Percentiles rank a stretch among this genome's conserved stretches.
These are phyloP conservation scores for sorghum (Sorghum bicolor) DNA, from an alignment of 176 grass and related monocot genomes.

Conservation along the genomic window Sorghum_bicolor_NCBIv3 NC_012870.2:13918001-13918500, in stretches of 20 bases:
- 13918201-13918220: neutral
- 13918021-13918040: too few species aligned
- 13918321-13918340: neutral
- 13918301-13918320: neutral
- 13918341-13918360: neutral
- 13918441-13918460: neutral
- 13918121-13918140: too few species aligned
- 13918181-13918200: neutral
- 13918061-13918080: too few species aligned
- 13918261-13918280: neutral
- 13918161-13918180: neutral
- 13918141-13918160: neutral
- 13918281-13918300: neutral
- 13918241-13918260: neutral
- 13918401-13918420: slow-evolving; percentile 20
- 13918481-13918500: neutral
- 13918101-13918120: too few species aligned
- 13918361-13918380: neutral
- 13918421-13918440: slow-evolving; percentile 29
- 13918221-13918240: neutral
- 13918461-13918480: slow-evolving; percentile 16
- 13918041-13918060: too few species aligned
- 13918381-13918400: neutral
- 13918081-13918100: too few species aligned
- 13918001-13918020: too few species aligned